Conservation (phyloP, 331 rosid species). For the Quercus tomentella region DNA sequence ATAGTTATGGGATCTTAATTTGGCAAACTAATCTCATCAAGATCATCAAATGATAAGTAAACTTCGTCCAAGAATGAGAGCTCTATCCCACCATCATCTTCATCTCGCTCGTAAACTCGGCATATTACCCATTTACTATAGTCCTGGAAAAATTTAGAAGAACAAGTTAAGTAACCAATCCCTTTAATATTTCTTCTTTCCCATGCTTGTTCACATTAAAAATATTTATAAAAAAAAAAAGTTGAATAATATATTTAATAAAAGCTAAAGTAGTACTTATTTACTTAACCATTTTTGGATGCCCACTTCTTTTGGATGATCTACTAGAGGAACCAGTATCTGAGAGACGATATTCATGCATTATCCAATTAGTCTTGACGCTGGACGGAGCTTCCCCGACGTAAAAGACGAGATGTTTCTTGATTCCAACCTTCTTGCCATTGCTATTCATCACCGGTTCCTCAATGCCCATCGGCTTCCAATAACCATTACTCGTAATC, state of each 20-base stretch:
- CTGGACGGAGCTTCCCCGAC: conserved; percentile 52
- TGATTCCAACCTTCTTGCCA: conserved; percentile 60
- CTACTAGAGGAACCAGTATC: conserved; percentile 44
- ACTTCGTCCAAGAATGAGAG: conserved; percentile 98
- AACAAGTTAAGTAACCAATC: not conserved
- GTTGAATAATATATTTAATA: not conserved
- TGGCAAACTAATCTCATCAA: conserved; percentile 89
- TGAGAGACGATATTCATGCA: conserved; percentile 80
- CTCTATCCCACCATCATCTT: conserved; percentile 48
- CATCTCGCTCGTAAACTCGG: conserved; percentile 66
- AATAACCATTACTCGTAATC: conserved; percentile 62
- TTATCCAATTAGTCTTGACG: conserved; percentile 73
- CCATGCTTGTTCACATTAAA: not conserved
- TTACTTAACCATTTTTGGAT: conserved; percentile 54
- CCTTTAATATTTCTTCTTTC: no score
- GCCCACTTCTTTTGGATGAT: conserved; percentile 60
- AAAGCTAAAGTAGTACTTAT: not conserved
- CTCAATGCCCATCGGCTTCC: conserved; percentile 73
- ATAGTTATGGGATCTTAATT: conserved; percentile 24
- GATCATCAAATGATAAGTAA: conserved; percentile 93
- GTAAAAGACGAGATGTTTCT: conserved; percentile 58
- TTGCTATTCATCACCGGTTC: conserved; percentile 59
- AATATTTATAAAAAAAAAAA: no score
- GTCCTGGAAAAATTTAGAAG: conserved; percentile 40
- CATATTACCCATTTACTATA: conserved; percentile 68